Percentiles rank a stretch among this genome's conserved stretches.
Evolutionary conservation across 1,284 basidiomycete species (phyloP).

Genomic region (Stereum hirsutum): DNA sequence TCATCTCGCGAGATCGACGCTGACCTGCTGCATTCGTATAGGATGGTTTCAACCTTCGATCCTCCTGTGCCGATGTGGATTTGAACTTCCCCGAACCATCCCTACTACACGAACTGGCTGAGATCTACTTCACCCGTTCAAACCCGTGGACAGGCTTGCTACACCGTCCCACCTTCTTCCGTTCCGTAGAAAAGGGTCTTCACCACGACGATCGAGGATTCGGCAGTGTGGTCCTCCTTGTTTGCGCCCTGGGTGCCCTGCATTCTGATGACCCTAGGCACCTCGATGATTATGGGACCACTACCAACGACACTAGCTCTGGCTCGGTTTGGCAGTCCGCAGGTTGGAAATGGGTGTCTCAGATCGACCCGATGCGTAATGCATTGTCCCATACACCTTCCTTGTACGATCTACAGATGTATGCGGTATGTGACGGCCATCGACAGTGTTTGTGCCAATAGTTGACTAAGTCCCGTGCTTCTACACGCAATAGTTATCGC

Average conservation of each 20-base stretch:
- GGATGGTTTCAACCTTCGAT: constrained; percentile 5
- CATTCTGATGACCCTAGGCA: constrained; percentile 48
- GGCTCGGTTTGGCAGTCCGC: constrained; percentile 40
- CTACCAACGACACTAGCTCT: no score
- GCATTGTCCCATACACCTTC: constrained; percentile 44
- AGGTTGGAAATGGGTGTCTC: constrained; percentile 72
- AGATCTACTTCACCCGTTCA: constrained; percentile 35
- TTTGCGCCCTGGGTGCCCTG: constrained; percentile 43
- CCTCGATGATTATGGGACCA: constrained; percentile 27
- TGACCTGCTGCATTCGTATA: background rate
- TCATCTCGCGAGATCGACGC: no score
- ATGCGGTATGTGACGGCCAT: constrained; percentile 28
- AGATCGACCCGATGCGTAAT: constrained; percentile 44
- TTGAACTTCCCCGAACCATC: constrained; percentile 23
- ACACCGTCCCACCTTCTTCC: constrained; percentile 38
- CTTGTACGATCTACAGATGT: constrained; percentile 70
- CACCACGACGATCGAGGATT: constrained; percentile 36
- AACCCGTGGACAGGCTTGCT: constrained; percentile 37
- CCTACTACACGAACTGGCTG: constrained; percentile 32
- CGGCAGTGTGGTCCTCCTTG: constrained; percentile 36
- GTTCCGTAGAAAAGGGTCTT: constrained; percentile 26
- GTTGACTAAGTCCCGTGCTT: background rate
- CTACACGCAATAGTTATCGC: constrained; percentile 7
- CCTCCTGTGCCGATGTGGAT: constrained; percentile 31
- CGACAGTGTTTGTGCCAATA: background rate